These are phyloP conservation scores for Pyrus hybrid DNA, from an alignment of 331 rosid genomes.

Conservation along the genomic window DNA sequence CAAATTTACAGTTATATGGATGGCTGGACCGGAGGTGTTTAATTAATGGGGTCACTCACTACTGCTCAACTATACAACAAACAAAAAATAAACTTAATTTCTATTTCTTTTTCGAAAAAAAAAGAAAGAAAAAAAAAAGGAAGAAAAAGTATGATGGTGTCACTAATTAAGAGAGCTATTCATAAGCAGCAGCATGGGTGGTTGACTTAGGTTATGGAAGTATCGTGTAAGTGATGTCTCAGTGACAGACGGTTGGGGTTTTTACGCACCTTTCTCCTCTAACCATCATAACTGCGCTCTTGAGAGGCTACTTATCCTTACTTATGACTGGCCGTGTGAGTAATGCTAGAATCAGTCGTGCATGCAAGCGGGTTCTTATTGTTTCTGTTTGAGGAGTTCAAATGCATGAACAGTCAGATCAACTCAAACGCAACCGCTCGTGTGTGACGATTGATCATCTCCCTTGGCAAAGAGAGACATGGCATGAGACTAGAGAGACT, in stretches of 20 bases:
- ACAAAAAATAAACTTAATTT: neutral
- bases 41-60: neutral
- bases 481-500: too few species aligned
- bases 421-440: too few species aligned
- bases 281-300: neutral
- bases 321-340: too few species aligned
- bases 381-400: too few species aligned
- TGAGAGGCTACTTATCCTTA: too few species aligned
- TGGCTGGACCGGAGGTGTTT: neutral
- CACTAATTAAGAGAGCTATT: conserved; percentile 5
- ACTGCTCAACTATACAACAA: neutral
- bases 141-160: neutral
- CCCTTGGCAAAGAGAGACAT: too few species aligned
- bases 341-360: too few species aligned
- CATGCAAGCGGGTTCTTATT: too few species aligned
- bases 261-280: neutral
- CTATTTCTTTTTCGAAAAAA: too few species aligned
- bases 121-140: too few species aligned
- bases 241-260: neutral
- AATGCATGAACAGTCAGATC: too few species aligned
- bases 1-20: neutral
- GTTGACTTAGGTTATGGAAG: neutral
- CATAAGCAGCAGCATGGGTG: neutral
- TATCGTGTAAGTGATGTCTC: neutral
- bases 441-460: too few species aligned